Evolutionary conservation across 768 basidiomycete species (phyloP).

Genomic region (Crassisporium funariophilum): DNA sequence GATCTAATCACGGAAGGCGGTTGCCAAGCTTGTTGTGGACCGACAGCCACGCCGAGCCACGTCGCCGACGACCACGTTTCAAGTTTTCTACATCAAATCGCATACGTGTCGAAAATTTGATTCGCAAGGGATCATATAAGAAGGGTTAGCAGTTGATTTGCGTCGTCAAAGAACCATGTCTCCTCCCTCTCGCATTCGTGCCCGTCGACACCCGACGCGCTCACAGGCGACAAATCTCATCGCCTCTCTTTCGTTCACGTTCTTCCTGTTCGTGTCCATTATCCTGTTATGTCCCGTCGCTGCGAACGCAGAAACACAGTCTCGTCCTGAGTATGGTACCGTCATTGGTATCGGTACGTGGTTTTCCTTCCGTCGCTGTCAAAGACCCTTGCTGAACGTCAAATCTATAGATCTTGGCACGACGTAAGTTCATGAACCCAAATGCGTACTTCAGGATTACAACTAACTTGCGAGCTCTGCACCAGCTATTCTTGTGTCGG

Average conservation of each 20-base stretch:
- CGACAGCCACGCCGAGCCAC: too few relatives aligned
- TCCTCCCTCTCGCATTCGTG: background rate
- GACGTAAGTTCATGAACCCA: slow-evolving; percentile 43
- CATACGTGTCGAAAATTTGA: too few relatives aligned
- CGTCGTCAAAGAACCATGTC: background rate
- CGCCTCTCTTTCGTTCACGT: slow-evolving; percentile 47
- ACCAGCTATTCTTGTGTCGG: slow-evolving; percentile 71
- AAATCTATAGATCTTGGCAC: slow-evolving; percentile 69
- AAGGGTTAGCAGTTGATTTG: background rate
- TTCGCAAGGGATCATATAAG: too few relatives aligned
- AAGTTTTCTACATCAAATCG: too few relatives aligned
- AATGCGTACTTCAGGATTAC: background rate
- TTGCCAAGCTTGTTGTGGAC: too few relatives aligned
- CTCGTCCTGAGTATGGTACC: slow-evolving; percentile 65
- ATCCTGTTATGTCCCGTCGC: slow-evolving; percentile 68
- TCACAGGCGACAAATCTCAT: slow-evolving; percentile 14
- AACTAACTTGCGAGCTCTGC: slow-evolving; percentile 10
- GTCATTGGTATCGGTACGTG: slow-evolving; percentile 79
- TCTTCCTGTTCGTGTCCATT: slow-evolving; percentile 59
- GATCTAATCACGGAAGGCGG: too few relatives aligned
- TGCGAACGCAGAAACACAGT: slow-evolving; percentile 43
- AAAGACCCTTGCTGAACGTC: slow-evolving; percentile 1
- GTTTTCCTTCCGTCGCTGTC: background rate
- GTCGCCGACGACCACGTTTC: too few relatives aligned
- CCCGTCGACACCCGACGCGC: slow-evolving; percentile 18